A percentile compares a stretch with the other conserved stretches of the same genome.
These are phyloP conservation scores for Xylariaceae sp. DNA, from an alignment of 2,329 filamentous ascomycete genomes.

Conservation along the genomic window DNA sequence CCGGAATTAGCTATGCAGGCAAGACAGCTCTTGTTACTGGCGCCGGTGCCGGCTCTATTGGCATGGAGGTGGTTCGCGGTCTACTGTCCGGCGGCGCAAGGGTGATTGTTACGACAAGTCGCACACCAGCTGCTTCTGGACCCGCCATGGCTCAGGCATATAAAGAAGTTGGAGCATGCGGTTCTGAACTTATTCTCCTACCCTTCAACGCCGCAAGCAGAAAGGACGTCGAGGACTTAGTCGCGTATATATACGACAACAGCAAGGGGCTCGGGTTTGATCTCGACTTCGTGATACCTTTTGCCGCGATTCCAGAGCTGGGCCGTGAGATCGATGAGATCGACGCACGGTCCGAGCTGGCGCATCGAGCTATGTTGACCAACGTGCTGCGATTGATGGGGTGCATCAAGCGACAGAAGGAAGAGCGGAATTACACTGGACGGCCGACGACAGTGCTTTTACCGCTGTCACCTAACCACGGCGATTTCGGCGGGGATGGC, in stretches of 20 bases:
- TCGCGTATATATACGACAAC: constrained; percentile 94
- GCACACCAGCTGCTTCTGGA: constrained; percentile 98
- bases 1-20: constrained; percentile 88
- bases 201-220: constrained; percentile 99
- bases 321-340: constrained; percentile 96
- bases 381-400: constrained; percentile 93
- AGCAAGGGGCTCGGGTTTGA: constrained; percentile 98
- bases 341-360: constrained; percentile 96
- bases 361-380: constrained; percentile 98
- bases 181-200: constrained; percentile 95
- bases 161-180: constrained; percentile 78
- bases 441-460: constrained; percentile 95
- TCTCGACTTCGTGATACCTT: constrained; percentile 92
- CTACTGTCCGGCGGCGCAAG: constrained; percentile 95
- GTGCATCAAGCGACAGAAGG: constrained; percentile 88
- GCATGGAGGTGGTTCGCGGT: constrained; percentile 95
- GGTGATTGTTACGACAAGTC: constrained; percentile 94
- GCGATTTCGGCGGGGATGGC: constrained; percentile 96
- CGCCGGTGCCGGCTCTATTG: constrained; percentile 95
- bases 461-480: constrained; percentile 95
- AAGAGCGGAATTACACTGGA: constrained; percentile 85
- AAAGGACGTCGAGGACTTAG: constrained; percentile 91
- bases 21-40: constrained; percentile 98
- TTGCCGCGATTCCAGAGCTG: constrained; percentile 96
- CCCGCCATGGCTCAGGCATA: constrained; percentile 97